A percentile compares a stretch with the other conserved stretches of the same genome.
Conservation (phyloP, 352 stramenopile species). For the Phytophthora sojae region DNA sequence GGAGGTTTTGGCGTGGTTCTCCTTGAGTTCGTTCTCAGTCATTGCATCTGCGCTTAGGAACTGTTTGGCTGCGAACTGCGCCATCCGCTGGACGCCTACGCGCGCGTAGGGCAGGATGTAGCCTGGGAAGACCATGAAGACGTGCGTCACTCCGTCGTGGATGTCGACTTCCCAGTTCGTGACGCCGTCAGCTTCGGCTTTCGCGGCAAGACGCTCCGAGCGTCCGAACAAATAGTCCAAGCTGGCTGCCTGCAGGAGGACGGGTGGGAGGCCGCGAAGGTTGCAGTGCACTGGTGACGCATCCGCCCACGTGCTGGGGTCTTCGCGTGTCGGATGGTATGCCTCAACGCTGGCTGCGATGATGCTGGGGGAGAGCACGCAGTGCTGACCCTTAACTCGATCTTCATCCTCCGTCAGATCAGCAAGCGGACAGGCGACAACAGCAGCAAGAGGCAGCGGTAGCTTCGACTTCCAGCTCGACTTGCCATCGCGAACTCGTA, state of each 20-base stretch:
- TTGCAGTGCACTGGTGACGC: slow-evolving; percentile 45
- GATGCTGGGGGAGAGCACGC: slow-evolving; percentile 36
- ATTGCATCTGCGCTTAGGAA: slow-evolving; percentile 7
- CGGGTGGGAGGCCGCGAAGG: slow-evolving; percentile 38
- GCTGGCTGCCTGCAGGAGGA: slow-evolving; percentile 43
- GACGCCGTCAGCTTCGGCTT: slow-evolving; percentile 36
- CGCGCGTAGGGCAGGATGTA: slow-evolving; percentile 41
- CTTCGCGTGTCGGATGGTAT: slow-evolving; percentile 32
- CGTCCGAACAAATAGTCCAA: slow-evolving; percentile 46
- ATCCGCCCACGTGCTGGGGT: slow-evolving; percentile 40
- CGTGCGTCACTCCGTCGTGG: slow-evolving; percentile 48
- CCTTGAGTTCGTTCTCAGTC: neutral
- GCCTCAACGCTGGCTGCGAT: slow-evolving; percentile 8
- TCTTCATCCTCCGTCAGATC: slow-evolving; percentile 45
- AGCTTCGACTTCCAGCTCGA: slow-evolving; percentile 32
- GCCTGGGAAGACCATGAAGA: slow-evolving; percentile 44
- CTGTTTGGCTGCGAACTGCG: slow-evolving; percentile 37
- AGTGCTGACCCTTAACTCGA: slow-evolving; percentile 25
- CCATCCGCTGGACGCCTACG: slow-evolving; percentile 34
- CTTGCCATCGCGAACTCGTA: slow-evolving; percentile 37
- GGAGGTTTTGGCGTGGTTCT: neutral
- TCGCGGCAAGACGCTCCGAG: slow-evolving; percentile 32
- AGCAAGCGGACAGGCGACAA: slow-evolving; percentile 49
- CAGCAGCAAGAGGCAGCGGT: slow-evolving; percentile 34
- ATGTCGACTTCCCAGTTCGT: slow-evolving; percentile 47